Base-by-base conservation (phyloP, 139 green algal genomes). In the Volvox africanus region DNA sequence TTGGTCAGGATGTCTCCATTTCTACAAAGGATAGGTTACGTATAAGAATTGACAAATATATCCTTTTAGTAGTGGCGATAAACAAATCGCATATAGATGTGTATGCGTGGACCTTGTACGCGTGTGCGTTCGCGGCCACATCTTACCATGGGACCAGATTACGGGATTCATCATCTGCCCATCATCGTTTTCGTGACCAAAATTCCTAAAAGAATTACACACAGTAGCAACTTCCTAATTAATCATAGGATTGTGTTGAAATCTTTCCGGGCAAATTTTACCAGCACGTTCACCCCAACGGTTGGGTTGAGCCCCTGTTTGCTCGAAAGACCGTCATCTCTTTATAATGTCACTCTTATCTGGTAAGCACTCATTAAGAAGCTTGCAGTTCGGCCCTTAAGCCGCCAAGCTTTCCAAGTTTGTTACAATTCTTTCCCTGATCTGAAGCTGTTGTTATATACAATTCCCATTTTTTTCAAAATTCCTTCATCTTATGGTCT, bases 1-100 rank as follows among this genome's bases (percentile, higher is more conserved):
- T 24, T 21, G 75, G 30, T 81, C 75, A 81, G 75, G 75, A 2
- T 55, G 32, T 81, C 32, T 81, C 75, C 75, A 81, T 81, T 55
- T 55, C 75, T 13, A 61, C 20, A 20, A 81, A 24, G 75, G 30
- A 81, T 61, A 1, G 30, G 32, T 55, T 81, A 81, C 65, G 65
- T 30, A 73, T 73, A 73, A 26, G 44, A 55, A 55, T 55, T 55
- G 5, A 55, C 9, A 55, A 55, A 55, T 55, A 28, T 73, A 28
- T 73, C 65, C 65, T 73, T 30, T 30, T 73, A 73, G 21, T 73
- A 9, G 11, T 73, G 65, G 21, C 65, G 65, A 73, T 28, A 73
- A 9, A 28, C 21, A 73, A 73, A 26, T 73, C 21, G 6, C 21
- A 6, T 30, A 12, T 73, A 12, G 11, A 73, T 16, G 65, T 28